Evolutionary conservation across 192 early-diverging fungal species (phyloP).

Genomic region (Umbelopsis sp.): DNA sequence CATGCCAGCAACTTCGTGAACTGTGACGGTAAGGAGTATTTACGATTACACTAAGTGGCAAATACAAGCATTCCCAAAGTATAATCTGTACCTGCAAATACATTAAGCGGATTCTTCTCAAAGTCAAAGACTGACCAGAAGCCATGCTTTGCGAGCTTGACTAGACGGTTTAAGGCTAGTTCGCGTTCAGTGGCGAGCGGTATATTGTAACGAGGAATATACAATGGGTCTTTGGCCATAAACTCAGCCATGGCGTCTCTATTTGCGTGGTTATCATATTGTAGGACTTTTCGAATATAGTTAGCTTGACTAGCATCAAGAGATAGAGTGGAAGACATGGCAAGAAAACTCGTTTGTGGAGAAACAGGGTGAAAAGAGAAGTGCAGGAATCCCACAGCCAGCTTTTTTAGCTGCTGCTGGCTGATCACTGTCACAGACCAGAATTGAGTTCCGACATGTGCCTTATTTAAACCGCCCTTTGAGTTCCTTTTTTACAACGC

Average conservation of each 20-base stretch:
- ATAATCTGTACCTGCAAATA: constrained; percentile 49
- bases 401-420: too few species aligned
- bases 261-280: constrained; percentile 58
- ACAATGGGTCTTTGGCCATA: constrained; percentile 53
- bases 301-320: background rate
- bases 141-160: constrained; percentile 46
- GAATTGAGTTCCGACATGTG: background rate
- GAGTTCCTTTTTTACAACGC: too few species aligned
- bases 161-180: constrained; percentile 59
- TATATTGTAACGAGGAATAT: constrained; percentile 66
- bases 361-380: background rate
- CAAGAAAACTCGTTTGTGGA: background rate
- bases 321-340: constrained; percentile 1
- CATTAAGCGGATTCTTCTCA: constrained; percentile 68
- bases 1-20: constrained; percentile 77
- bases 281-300: constrained; percentile 33
- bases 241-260: constrained; percentile 52
- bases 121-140: constrained; percentile 71
- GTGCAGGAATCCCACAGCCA: background rate
- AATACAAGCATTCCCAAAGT: background rate
- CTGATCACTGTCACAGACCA: too few species aligned
- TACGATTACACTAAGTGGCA: background rate
- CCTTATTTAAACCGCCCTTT: too few species aligned
- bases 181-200: constrained; percentile 63
- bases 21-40: background rate